These are phyloP conservation scores for Ustulina deusta DNA, from an alignment of 2,329 filamentous ascomycete species.

Conservation along the genomic window DNA sequence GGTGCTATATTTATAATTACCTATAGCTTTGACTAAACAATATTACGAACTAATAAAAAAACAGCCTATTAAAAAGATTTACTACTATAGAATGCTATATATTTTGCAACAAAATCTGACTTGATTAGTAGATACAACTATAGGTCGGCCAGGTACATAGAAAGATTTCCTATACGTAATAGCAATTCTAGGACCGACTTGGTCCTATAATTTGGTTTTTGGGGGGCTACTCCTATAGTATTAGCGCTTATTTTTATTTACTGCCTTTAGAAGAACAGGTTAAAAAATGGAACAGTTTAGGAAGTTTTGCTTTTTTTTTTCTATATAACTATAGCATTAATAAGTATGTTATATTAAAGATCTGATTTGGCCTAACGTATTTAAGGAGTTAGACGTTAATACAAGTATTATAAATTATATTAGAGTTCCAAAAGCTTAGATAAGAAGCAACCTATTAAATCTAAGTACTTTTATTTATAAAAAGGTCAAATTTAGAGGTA, in stretches of 20 bases:
- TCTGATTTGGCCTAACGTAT: not conserved
- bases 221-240: not conserved
- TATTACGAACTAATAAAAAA: not conserved
- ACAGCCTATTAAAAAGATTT: not conserved
- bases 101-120: not conserved
- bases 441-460: no score
- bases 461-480: not conserved
- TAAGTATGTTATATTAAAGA: not conserved
- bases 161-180: slow-evolving; percentile 1
- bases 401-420: not conserved
- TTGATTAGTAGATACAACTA: not conserved
- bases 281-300: not conserved
- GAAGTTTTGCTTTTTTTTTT: not conserved
- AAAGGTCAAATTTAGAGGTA: not conserved
- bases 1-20: slow-evolving; percentile 7
- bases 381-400: not conserved
- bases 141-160: not conserved
- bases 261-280: not conserved
- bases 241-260: not conserved
- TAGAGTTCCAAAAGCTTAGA: not conserved
- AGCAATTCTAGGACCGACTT: not conserved
- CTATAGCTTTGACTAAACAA: slow-evolving; percentile 1
- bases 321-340: not conserved
- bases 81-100: not conserved
- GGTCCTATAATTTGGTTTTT: not conserved